phyloP scores from a whole-genome alignment of 805 yeast genomes.

The Priceomyces castillae region DNA sequence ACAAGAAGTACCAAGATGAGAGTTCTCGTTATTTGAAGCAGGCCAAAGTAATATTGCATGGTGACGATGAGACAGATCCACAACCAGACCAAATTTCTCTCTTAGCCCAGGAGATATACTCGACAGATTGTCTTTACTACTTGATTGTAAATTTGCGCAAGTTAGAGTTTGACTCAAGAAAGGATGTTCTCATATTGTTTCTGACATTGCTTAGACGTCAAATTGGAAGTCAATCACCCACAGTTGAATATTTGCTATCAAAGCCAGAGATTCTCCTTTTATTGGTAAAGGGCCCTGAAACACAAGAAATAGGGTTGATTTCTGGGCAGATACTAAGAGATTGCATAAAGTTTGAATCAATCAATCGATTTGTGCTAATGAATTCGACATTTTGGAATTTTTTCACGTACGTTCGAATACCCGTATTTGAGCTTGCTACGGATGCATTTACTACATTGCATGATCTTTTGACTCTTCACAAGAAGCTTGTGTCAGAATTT shows the following conservation, averaged over 20 bases:
- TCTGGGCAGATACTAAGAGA: slow-evolving; percentile 81
- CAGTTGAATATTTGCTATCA: slow-evolving; percentile 75
- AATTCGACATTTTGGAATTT: slow-evolving; percentile 75
- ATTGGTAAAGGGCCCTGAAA: slow-evolving; percentile 71
- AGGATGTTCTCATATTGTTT: slow-evolving; percentile 73
- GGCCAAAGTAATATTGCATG: slow-evolving; percentile 62
- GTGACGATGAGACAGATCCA: slow-evolving; percentile 63
- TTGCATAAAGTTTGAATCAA: slow-evolving; percentile 72
- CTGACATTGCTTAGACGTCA: slow-evolving; percentile 75
- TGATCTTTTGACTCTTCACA: slow-evolving; percentile 68
- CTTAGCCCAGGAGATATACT: slow-evolving; percentile 76
- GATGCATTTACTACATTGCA: slow-evolving; percentile 79
- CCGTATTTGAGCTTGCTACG: slow-evolving; percentile 85
- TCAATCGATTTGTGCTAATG: slow-evolving; percentile 57
- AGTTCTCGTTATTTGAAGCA: slow-evolving; percentile 62
- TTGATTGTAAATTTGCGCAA: slow-evolving; percentile 58
- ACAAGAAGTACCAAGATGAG: slow-evolving; percentile 65
- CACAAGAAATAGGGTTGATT: slow-evolving; percentile 66
- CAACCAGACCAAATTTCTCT: slow-evolving; percentile 72
- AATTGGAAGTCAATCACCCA: slow-evolving; percentile 73
- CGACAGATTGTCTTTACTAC: slow-evolving; percentile 63
- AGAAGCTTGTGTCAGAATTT: slow-evolving; percentile 67
- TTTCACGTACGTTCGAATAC: slow-evolving; percentile 71
- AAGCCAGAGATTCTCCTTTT: slow-evolving; percentile 63
- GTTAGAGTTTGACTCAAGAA: slow-evolving; percentile 86